Evolutionary conservation across 2,329 filamentous ascomycete species (phyloP).

Genomic region (Sarocladium brachiariae): DNA sequence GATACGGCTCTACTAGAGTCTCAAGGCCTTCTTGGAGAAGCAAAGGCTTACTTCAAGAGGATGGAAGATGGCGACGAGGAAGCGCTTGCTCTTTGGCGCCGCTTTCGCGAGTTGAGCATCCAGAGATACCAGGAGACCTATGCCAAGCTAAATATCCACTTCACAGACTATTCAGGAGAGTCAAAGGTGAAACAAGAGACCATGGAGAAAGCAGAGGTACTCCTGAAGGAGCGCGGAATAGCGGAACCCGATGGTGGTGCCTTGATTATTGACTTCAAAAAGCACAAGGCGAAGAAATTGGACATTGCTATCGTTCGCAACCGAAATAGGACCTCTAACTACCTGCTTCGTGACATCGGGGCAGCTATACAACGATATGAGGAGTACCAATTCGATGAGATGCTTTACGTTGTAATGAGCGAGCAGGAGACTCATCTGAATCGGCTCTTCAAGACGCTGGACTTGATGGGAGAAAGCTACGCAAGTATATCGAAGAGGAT

Average conservation of each 20-base stretch:
- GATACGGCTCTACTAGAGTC: conserved; percentile 37
- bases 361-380: conserved; percentile 47
- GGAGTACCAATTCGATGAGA: conserved; percentile 32
- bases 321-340: conserved; percentile 56
- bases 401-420: conserved; percentile 32
- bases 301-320: conserved; percentile 60
- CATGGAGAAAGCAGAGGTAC: conserved; percentile 51
- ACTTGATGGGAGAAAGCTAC: conserved; percentile 21
- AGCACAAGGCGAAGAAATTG: conserved; percentile 59
- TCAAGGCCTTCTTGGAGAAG: conserved; percentile 39
- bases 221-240: conserved; percentile 51
- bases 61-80: conserved; percentile 54
- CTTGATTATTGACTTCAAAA: conserved; percentile 60
- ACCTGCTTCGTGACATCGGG: conserved; percentile 64
- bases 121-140: conserved; percentile 52
- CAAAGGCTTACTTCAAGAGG: conserved; percentile 54
- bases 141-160: conserved; percentile 51
- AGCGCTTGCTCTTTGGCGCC: conserved; percentile 49
- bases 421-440: conserved; percentile 30
- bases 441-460: conserved; percentile 22
- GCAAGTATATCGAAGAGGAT: conserved; percentile 21
- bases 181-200: conserved; percentile 45
- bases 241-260: conserved; percentile 58
- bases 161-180: conserved; percentile 62
- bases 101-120: conserved; percentile 53